phyloP scores from a whole-genome alignment of 208 protist species.

The Leishmania tropica region DNA sequence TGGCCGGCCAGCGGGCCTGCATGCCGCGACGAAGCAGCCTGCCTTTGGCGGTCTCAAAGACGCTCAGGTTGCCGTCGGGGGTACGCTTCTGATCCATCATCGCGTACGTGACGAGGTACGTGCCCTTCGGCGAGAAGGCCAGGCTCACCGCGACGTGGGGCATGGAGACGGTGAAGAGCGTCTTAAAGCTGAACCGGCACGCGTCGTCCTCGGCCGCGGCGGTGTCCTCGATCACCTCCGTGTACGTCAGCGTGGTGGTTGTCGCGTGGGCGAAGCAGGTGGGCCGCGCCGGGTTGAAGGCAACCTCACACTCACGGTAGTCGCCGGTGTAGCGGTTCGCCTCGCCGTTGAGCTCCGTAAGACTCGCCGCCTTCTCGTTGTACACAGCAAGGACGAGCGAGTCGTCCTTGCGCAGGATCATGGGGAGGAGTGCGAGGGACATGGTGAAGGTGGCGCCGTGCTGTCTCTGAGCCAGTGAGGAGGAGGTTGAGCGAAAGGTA shows the following conservation, averaged over 20 bases:
- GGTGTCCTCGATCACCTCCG: constrained; percentile 43
- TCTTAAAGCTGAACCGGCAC: constrained; percentile 29
- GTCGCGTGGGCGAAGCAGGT: constrained; percentile 79
- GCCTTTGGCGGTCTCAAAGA: constrained; percentile 61
- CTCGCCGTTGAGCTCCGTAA: constrained; percentile 50
- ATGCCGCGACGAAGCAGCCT: constrained; percentile 60
- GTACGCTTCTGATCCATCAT: constrained; percentile 81
- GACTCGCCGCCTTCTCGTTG: constrained; percentile 50
- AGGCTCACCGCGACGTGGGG: constrained; percentile 61
- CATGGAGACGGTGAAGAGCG: constrained; percentile 70
- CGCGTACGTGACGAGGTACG: constrained; percentile 77
- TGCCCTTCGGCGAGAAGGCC: constrained; percentile 70
- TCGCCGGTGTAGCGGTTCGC: constrained; percentile 59
- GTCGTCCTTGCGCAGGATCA: constrained; percentile 82
- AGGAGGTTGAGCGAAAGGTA: background rate
- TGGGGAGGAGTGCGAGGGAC: constrained; percentile 38
- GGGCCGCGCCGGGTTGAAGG: constrained; percentile 58
- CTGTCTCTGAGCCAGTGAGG: background rate
- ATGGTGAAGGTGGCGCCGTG: constrained; percentile 1
- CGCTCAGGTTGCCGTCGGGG: constrained; percentile 76
- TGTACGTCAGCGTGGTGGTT: constrained; percentile 72
- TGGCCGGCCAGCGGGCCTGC: constrained; percentile 84
- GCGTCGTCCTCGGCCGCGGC: constrained; percentile 21
- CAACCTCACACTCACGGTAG: constrained; percentile 84
- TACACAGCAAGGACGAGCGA: constrained; percentile 67